These are phyloP conservation scores for Selaginella moellendorffii DNA, from an alignment of 75 land plant genomes.

Conservation along the genomic window DNA sequence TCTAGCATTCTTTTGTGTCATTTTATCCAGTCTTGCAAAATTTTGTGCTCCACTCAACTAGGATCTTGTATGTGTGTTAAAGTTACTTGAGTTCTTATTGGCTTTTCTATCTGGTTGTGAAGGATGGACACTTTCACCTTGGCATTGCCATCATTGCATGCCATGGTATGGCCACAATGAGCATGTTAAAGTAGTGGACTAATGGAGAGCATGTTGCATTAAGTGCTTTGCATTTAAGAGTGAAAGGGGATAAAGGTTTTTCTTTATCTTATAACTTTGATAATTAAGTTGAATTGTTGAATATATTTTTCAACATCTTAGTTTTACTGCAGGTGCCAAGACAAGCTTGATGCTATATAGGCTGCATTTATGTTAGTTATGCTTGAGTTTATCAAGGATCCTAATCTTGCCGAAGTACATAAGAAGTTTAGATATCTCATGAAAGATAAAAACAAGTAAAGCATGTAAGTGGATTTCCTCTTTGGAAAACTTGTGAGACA, in stretches of 20 bases:
- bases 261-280: no score
- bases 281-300: no score
- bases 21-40: no score
- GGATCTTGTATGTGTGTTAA: slow-evolving; percentile 72
- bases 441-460: no score
- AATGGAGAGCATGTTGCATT: slow-evolving; percentile 59
- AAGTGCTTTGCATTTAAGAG: no score
- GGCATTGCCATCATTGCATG: slow-evolving; percentile 92
- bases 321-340: no score
- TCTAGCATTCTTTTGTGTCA: no score
- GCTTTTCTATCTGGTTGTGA: background rate
- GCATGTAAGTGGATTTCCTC: no score
- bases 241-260: no score
- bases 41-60: slow-evolving; percentile 85
- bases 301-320: no score
- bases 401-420: slow-evolving; percentile 41
- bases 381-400: slow-evolving; percentile 46
- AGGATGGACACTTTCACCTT: slow-evolving; percentile 97
- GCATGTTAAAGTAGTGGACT: slow-evolving; percentile 99
- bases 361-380: slow-evolving; percentile 54
- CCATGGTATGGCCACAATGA: slow-evolving; percentile 97
- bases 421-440: slow-evolving; percentile 63
- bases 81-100: slow-evolving; percentile 36
- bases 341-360: slow-evolving; percentile 80
- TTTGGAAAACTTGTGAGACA: no score